These are phyloP conservation scores for Petunia secreta DNA, from an alignment of 257 asterid genomes.

Conservation along the genomic window DNA sequence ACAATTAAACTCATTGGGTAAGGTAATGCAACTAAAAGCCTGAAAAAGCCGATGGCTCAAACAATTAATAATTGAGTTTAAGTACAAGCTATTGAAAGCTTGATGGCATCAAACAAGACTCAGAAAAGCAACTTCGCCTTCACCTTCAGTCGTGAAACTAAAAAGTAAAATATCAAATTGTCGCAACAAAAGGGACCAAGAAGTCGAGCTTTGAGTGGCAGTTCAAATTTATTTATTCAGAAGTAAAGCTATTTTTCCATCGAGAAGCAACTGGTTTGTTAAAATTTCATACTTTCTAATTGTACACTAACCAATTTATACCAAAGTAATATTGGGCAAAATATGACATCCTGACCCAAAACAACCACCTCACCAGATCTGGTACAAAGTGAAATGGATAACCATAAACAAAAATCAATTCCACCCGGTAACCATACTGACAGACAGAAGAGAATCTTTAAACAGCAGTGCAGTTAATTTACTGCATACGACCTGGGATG, in stretches of 20 bases:
- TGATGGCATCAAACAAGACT: not conserved
- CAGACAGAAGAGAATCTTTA: slow-evolving; percentile 21
- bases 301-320: slow-evolving; percentile 16
- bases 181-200: not conserved
- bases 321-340: not conserved
- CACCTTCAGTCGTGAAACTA: not conserved
- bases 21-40: not conserved
- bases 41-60: not conserved
- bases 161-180: not conserved
- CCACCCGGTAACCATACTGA: not conserved
- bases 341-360: not conserved
- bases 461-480: slow-evolving; percentile 23
- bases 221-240: not conserved
- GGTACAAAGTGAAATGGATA: not conserved
- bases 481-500: slow-evolving; percentile 48
- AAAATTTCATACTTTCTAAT: not conserved
- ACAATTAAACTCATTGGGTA: not conserved
- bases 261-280: not conserved
- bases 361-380: not conserved
- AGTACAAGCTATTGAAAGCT: not conserved
- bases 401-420: not conserved
- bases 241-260: slow-evolving; percentile 1
- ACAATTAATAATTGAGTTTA: not conserved
- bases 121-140: not conserved
- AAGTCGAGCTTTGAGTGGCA: not conserved